These are phyloP conservation scores for Candida pseudoglaebosa DNA, from an alignment of 805 yeast genomes.

Conservation along the genomic window DNA sequence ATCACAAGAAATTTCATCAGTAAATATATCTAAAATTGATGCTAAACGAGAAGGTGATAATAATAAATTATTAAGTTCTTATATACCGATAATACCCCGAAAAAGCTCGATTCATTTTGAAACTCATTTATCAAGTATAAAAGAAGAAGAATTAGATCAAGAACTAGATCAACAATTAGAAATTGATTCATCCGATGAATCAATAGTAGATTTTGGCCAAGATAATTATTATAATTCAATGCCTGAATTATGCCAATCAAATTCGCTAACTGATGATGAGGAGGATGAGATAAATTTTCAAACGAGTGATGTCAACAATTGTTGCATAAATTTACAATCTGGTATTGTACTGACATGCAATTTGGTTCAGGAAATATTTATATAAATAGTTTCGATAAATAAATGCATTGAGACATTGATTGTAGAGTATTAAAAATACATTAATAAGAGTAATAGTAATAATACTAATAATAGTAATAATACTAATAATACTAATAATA, in stretches of 20 bases:
- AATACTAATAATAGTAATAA: no score
- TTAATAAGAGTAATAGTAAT: no score
- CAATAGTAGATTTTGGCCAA: no score
- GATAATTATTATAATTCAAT: slow-evolving; percentile 4
- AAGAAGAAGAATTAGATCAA: not conserved
- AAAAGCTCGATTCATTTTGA: not conserved
- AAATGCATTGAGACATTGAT: not conserved
- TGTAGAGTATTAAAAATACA: no score
- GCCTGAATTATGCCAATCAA: slow-evolving; percentile 9
- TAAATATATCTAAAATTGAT: no score
- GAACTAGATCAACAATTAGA: not conserved
- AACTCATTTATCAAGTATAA: not conserved
- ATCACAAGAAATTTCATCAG: no score
- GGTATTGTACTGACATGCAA: not conserved
- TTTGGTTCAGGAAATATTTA: not conserved
- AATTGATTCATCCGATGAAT: no score
- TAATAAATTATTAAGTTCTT: no score
- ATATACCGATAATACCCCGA: not conserved
- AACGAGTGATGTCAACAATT: not conserved
- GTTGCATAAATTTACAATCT: not conserved
- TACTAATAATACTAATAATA: no score
- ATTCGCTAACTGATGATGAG: slow-evolving; percentile 8
- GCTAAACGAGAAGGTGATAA: no score
- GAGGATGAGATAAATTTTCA: not conserved
- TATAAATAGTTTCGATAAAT: not conserved